Evolutionary conservation across 352 stramenopile genomes (phyloP).

Genomic region (Pythium dissimile): DNA sequence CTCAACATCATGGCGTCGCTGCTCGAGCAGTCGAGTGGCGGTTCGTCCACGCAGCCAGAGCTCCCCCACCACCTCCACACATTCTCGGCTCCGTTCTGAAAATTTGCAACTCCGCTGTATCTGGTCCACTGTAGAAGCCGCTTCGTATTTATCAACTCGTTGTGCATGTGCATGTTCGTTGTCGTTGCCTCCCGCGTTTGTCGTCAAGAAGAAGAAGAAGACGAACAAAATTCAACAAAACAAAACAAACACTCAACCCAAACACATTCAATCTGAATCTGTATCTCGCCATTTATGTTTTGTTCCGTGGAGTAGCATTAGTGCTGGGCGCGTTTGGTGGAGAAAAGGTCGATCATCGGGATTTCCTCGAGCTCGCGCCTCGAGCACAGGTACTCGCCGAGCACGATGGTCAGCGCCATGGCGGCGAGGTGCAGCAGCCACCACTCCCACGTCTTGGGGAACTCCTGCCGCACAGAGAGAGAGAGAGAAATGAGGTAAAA

Average conservation of each 20-base stretch:
- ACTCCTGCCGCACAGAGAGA: conserved; percentile 39
- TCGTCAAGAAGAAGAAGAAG: not conserved
- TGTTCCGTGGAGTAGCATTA: too few relatives aligned
- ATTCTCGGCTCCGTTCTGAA: conserved; percentile 19
- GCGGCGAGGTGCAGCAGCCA: conserved; percentile 78
- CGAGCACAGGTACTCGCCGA: conserved; percentile 87
- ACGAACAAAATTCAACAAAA: not conserved
- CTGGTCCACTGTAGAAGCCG: not conserved
- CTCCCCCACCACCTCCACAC: too few relatives aligned
- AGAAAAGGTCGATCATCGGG: conserved; percentile 84
- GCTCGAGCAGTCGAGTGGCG: conserved; percentile 32
- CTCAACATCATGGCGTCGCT: conserved; percentile 67
- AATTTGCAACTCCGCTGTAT: too few relatives aligned
- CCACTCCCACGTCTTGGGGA: conserved; percentile 86
- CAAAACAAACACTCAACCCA: not conserved
- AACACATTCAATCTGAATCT: not conserved
- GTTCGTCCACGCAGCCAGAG: too few relatives aligned
- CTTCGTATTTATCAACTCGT: not conserved
- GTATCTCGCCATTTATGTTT: not conserved
- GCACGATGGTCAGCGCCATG: conserved; percentile 68
- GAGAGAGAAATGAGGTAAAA: not conserved
- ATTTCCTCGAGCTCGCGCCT: conserved; percentile 87
- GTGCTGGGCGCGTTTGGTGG: conserved; percentile 52
- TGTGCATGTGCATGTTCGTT: conserved; percentile 4
- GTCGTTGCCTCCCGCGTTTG: not conserved